Evolutionary conservation across 2,329 filamentous ascomycete species (phyloP).

Genomic region (Trichophyton schoenleinii): DNA sequence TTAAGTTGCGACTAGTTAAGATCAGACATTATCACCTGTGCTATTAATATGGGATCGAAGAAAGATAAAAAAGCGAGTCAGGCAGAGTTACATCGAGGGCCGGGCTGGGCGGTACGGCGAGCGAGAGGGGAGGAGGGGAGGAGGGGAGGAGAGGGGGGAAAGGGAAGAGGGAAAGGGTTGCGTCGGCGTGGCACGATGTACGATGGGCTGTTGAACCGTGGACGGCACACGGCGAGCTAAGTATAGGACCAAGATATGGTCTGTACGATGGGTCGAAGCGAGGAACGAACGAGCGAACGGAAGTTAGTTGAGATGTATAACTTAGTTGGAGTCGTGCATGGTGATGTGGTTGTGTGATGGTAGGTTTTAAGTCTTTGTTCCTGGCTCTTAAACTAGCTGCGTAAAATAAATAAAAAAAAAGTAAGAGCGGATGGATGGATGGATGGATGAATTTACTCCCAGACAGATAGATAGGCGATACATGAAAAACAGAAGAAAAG

Average conservation of each 20-base stretch:
- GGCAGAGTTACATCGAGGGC: neutral
- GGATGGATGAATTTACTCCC: neutral
- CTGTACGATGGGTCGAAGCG: neutral
- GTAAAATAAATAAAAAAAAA: too few relatives aligned
- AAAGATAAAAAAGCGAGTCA: too few relatives aligned
- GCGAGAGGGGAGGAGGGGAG: neutral
- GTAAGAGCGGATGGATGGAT: neutral
- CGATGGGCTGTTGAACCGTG: too few relatives aligned
- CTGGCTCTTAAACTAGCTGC: neutral
- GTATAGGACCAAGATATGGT: too few relatives aligned
- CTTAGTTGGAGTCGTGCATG: neutral
- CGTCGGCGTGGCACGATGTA: conserved; percentile 3
- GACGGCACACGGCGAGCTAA: too few relatives aligned
- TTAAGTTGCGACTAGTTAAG: neutral
- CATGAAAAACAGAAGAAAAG: neutral
- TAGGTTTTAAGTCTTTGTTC: neutral
- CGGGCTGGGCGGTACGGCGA: neutral
- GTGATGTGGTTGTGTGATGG: neutral
- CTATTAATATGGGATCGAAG: neutral
- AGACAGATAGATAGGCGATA: neutral
- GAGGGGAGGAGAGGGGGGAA: neutral
- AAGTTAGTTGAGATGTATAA: neutral
- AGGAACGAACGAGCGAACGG: neutral
- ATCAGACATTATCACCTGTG: neutral
- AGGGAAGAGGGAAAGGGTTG: neutral